Percentiles rank a stretch among this genome's conserved stretches.
Evolutionary conservation across 768 basidiomycete genomes (phyloP).

Genomic region (Amanita polypyramis): DNA sequence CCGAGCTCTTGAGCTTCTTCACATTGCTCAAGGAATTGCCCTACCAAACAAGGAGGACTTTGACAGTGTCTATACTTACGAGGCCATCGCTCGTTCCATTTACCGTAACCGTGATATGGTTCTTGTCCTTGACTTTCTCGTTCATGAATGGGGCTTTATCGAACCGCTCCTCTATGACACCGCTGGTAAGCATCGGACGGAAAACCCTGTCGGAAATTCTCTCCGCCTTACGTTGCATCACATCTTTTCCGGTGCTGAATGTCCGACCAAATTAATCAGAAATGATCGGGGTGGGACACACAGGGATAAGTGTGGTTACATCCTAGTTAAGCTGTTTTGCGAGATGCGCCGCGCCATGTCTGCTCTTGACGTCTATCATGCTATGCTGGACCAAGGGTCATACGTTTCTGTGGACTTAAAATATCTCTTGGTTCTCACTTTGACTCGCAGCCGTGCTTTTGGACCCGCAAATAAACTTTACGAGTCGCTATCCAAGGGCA

Average conservation of each 20-base stretch:
- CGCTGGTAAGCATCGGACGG: constrained; percentile 6
- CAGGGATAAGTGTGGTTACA: constrained; percentile 20
- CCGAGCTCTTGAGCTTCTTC: constrained; percentile 21
- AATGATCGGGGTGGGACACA: constrained; percentile 14
- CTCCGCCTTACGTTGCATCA: constrained; percentile 19
- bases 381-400: constrained; percentile 28
- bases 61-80: constrained; percentile 2
- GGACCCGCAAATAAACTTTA: constrained; percentile 35
- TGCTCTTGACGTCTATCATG: constrained; percentile 12
- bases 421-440: constrained; percentile 28
- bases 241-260: constrained; percentile 12
- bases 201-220: constrained; percentile 9
- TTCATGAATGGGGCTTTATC: constrained; percentile 11
- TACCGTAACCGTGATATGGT: neutral
- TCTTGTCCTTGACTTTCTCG: constrained; percentile 11
- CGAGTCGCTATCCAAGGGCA: constrained; percentile 15
- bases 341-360: constrained; percentile 13
- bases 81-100: constrained; percentile 1
- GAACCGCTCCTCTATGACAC: constrained; percentile 11
- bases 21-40: constrained; percentile 14
- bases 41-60: constrained; percentile 13
- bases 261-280: neutral
- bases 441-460: constrained; percentile 29
- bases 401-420: constrained; percentile 18
- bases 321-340: constrained; percentile 33